Percentiles rank a stretch among this genome's conserved stretches.
Evolutionary conservation across 169 alveolate genomes (phyloP).

Genomic region (Plasmodium relictum): DNA sequence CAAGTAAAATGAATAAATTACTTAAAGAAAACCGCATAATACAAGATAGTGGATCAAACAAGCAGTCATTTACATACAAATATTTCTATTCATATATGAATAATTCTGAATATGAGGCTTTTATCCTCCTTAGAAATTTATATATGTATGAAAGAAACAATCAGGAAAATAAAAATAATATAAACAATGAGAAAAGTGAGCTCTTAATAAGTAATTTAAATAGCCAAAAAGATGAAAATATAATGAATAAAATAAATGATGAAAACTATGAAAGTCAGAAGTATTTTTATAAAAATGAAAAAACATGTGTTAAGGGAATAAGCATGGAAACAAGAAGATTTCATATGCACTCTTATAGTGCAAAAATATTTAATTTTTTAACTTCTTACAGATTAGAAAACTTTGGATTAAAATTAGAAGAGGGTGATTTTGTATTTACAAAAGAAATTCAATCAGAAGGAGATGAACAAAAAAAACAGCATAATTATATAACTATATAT

Average conservation of each 20-base stretch:
- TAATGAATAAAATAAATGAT: slow-evolving; percentile 5
- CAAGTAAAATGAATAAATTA: slow-evolving; percentile 38
- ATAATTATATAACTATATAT: slow-evolving; percentile 46
- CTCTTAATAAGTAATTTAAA: background rate
- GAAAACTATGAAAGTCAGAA: too few relatives aligned
- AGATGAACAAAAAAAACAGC: slow-evolving; percentile 49
- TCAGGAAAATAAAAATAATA: slow-evolving; percentile 17
- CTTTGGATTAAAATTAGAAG: slow-evolving; percentile 28
- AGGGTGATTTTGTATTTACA: slow-evolving; percentile 63
- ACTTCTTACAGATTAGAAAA: slow-evolving; percentile 73
- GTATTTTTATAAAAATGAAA: slow-evolving; percentile 55
- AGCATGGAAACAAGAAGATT: slow-evolving; percentile 75
- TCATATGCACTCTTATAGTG: slow-evolving; percentile 77
- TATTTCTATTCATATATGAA: slow-evolving; percentile 65
- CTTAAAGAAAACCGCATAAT: background rate
- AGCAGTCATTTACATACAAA: slow-evolving; percentile 8
- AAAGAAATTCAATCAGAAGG: slow-evolving; percentile 36
- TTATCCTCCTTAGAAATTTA: slow-evolving; percentile 65
- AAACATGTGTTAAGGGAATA: slow-evolving; percentile 65
- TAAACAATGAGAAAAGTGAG: slow-evolving; percentile 3
- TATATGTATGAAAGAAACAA: slow-evolving; percentile 46
- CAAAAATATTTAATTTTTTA: slow-evolving; percentile 72
- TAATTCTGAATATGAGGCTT: slow-evolving; percentile 77
- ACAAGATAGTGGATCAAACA: background rate
- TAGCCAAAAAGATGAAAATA: background rate